Percentiles rank a stretch among this genome's conserved stretches.
Evolutionary conservation across 164 flowering plant species (phyloP).

Genomic region (Echeveria elegans): DNA sequence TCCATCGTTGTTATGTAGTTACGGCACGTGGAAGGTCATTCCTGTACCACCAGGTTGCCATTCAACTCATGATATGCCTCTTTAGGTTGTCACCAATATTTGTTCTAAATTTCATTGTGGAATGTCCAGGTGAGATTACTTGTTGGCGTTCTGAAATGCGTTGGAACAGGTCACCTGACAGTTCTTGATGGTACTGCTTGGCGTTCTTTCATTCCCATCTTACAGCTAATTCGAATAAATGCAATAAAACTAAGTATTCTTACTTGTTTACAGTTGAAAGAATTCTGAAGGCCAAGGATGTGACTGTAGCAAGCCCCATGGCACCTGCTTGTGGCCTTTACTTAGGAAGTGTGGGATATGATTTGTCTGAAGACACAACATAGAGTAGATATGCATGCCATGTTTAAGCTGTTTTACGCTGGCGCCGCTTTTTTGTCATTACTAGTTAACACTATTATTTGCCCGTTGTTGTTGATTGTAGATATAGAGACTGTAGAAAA

Average conservation of each 20-base stretch:
- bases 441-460: too few species aligned
- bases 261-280: conserved; percentile 45
- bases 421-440: too few species aligned
- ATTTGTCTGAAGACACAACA: conserved; percentile 31
- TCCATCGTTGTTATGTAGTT: conserved; percentile 62
- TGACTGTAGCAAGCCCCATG: conserved; percentile 75
- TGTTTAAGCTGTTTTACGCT: too few species aligned
- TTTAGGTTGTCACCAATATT: not conserved
- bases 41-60: conserved; percentile 88
- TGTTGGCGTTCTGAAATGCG: conserved; percentile 79
- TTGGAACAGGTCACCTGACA: conserved; percentile 71
- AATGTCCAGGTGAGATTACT: conserved; percentile 70
- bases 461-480: too few species aligned
- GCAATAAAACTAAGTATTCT: not conserved
- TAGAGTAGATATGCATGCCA: not conserved
- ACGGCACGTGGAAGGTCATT: conserved; percentile 85
- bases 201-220: not conserved
- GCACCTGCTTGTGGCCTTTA: conserved; percentile 94
- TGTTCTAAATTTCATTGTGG: not conserved
- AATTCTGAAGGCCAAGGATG: conserved; percentile 66
- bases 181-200: conserved; percentile 46
- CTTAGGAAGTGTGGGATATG: conserved; percentile 80
- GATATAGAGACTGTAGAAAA: too few species aligned
- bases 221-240: not conserved
- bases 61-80: not conserved